Percentiles rank a stretch among this genome's conserved stretches.
Conservation (phyloP, 2,329 filamentous ascomycete genomes). For the Colletotrichum aenigma region DNA sequence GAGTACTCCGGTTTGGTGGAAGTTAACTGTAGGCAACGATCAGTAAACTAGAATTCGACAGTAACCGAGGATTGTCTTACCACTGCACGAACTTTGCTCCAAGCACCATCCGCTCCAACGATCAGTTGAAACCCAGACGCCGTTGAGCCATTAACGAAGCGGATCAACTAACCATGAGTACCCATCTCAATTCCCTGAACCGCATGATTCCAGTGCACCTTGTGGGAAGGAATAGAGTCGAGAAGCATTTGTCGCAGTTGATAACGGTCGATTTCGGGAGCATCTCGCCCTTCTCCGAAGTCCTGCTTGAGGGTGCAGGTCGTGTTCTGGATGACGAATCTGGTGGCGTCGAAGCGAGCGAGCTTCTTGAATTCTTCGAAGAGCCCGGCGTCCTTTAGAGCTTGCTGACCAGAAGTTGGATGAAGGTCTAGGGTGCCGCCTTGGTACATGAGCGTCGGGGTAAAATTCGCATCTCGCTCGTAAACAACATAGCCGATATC, state of each 20-base stretch:
- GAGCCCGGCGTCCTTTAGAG: slow-evolving; percentile 47
- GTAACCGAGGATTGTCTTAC: neutral
- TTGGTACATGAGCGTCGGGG: slow-evolving; percentile 24
- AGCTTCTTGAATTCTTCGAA: slow-evolving; percentile 46
- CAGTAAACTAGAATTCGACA: neutral
- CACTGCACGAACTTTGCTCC: slow-evolving; percentile 4
- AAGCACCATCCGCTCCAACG: slow-evolving; percentile 2
- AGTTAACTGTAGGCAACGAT: neutral
- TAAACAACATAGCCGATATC: slow-evolving; percentile 37
- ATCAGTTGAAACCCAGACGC: neutral
- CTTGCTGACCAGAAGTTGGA: slow-evolving; percentile 45
- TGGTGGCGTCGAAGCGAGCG: slow-evolving; percentile 26
- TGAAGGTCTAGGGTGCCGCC: slow-evolving; percentile 56
- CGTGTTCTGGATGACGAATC: neutral
- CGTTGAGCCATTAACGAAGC: neutral
- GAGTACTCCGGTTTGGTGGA: neutral
- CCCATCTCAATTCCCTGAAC: neutral
- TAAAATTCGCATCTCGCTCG: slow-evolving; percentile 28
- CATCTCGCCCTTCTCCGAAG: slow-evolving; percentile 24
- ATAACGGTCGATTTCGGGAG: slow-evolving; percentile 42
- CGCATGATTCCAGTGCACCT: slow-evolving; percentile 38
- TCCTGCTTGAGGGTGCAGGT: neutral
- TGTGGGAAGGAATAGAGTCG: slow-evolving; percentile 28
- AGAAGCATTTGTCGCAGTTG: slow-evolving; percentile 38
- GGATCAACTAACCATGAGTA: neutral